Evolutionary conservation across 768 basidiomycete species (phyloP).

Genomic region (Boletellus emodensis): DNA sequence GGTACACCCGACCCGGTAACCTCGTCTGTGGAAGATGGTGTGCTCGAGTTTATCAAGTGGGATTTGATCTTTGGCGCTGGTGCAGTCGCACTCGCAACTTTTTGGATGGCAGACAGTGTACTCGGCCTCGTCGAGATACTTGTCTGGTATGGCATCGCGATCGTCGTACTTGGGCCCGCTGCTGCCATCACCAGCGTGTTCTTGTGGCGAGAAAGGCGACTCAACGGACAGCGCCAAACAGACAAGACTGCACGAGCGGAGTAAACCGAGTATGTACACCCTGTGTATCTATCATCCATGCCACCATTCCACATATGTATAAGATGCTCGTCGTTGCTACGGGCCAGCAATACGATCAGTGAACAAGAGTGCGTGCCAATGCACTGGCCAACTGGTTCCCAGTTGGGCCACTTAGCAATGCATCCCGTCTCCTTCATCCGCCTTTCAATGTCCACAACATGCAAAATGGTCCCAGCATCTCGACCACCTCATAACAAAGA

Average conservation of each 20-base stretch:
- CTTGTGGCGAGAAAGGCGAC: constrained; percentile 45
- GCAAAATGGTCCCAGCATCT: background rate
- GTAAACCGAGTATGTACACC: background rate
- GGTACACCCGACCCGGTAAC: too few relatives aligned
- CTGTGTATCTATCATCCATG: background rate
- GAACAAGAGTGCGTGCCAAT: background rate
- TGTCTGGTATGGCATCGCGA: constrained; percentile 42
- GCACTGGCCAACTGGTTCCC: background rate
- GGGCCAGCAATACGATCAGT: background rate
- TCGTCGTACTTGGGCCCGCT: constrained; percentile 45
- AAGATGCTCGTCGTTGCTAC: background rate
- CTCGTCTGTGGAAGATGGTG: too few relatives aligned
- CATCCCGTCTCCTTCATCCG: background rate
- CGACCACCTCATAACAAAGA: background rate
- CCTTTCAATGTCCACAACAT: background rate
- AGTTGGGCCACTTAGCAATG: background rate
- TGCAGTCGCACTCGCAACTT: too few relatives aligned
- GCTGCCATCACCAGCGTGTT: constrained; percentile 46
- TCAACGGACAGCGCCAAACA: constrained; percentile 13
- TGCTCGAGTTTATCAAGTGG: too few relatives aligned
- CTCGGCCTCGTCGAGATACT: constrained; percentile 33
- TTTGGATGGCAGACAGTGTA: constrained; percentile 44
- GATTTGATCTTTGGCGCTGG: too few relatives aligned
- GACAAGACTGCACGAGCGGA: background rate
- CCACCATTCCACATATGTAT: background rate